A percentile compares a stretch with the other conserved stretches of the same genome.
Conservation (phyloP, 1,139 yeast genomes). For the Geotrichum fermentans region DNA sequence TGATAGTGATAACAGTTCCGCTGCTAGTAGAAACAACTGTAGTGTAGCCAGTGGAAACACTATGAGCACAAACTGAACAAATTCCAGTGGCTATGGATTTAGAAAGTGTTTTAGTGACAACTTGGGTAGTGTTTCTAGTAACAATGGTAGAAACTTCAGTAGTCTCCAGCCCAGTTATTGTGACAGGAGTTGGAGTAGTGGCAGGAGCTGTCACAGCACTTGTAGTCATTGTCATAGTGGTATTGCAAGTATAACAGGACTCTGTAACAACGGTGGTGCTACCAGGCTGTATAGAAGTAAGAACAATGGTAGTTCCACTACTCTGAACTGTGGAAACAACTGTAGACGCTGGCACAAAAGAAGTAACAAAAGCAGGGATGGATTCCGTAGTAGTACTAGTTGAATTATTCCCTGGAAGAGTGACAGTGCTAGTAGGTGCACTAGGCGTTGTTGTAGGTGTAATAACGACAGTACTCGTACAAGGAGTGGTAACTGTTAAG, state of each 20-base stretch:
- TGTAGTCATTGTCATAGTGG: not conserved
- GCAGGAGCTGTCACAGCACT: not conserved
- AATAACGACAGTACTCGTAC: not conserved
- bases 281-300: slow-evolving; percentile 1
- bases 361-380: not conserved
- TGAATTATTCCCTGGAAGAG: not conserved
- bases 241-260: not conserved
- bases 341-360: not conserved
- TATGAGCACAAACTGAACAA: not conserved
- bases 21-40: not conserved
- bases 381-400: not conserved
- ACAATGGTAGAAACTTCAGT: not conserved
- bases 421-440: not conserved
- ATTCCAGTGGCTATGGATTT: not conserved
- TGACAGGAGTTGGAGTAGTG: not conserved
- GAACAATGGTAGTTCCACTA: not conserved
- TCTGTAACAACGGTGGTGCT: slow-evolving; percentile 2
- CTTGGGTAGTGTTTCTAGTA: not conserved
- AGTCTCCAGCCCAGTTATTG: not conserved
- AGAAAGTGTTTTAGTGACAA: not conserved
- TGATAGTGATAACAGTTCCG: not conserved
- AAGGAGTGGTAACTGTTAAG: not conserved
- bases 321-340: not conserved
- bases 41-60: not conserved
- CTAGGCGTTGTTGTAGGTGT: not conserved